phyloP scores from a whole-genome alignment of 495 filamentous ascomycete species.

The Trichoderma erinaceum region DNA sequence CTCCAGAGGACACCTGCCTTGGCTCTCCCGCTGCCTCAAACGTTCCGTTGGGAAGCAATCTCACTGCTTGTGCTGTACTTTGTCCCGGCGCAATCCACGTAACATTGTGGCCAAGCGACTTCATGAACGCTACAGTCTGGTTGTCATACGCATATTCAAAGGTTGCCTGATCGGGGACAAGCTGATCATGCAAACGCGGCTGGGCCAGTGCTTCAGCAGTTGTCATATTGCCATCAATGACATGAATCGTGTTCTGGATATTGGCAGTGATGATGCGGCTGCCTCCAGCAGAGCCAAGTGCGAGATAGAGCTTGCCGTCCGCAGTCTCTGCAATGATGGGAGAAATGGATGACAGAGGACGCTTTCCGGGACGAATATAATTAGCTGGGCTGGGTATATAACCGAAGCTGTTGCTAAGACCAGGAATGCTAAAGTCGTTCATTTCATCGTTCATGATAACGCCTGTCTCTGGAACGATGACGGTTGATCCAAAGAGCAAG shows the following conservation, averaged over 20 bases:
- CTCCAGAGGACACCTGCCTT: slow-evolving; percentile 48
- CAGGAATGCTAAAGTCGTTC: slow-evolving; percentile 77
- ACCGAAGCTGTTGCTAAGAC: slow-evolving; percentile 64
- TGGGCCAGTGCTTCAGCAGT: slow-evolving; percentile 50
- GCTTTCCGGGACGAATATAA: slow-evolving; percentile 66
- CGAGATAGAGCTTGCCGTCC: slow-evolving; percentile 28
- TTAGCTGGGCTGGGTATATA: slow-evolving; percentile 67
- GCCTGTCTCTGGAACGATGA: slow-evolving; percentile 70
- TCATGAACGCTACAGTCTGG: slow-evolving; percentile 42
- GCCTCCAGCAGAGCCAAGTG: slow-evolving; percentile 67
- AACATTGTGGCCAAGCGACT: slow-evolving; percentile 63
- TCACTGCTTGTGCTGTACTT: slow-evolving; percentile 63
- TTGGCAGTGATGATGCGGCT: slow-evolving; percentile 74
- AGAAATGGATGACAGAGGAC: slow-evolving; percentile 66
- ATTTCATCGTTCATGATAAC: slow-evolving; percentile 86
- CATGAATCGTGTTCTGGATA: slow-evolving; percentile 63
- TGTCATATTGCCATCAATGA: slow-evolving; percentile 55
- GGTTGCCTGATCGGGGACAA: slow-evolving; percentile 56
- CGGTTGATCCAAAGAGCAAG: slow-evolving; percentile 62
- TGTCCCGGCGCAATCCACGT: slow-evolving; percentile 56
- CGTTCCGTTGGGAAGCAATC: slow-evolving; percentile 44
- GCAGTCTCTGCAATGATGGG: slow-evolving; percentile 62
- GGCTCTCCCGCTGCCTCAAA: slow-evolving; percentile 50
- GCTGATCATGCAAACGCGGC: slow-evolving; percentile 73
- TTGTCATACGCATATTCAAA: slow-evolving; percentile 70